These are phyloP conservation scores for Mesembryanthemum crystallinum DNA, from an alignment of 148 eudicot genomes.

Conservation along the genomic window DNA sequence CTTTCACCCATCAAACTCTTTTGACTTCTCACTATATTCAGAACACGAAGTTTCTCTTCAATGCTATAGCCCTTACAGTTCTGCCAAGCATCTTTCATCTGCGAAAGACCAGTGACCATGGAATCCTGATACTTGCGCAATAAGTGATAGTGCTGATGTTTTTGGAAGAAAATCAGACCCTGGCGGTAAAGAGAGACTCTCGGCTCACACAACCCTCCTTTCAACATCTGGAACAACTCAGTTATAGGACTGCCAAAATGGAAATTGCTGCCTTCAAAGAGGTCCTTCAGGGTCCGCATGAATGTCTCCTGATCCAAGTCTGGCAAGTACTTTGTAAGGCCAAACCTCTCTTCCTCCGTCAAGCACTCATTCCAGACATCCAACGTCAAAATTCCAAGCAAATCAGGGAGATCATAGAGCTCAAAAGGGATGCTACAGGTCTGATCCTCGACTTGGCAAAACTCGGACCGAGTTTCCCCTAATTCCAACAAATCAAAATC, in stretches of 20 bases:
- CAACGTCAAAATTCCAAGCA: conserved; percentile 65
- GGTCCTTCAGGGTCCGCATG: conserved; percentile 80
- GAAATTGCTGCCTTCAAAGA: conserved; percentile 68
- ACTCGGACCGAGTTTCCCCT: conserved; percentile 85
- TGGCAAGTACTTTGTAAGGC: conserved; percentile 73
- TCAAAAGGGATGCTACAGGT: conserved; percentile 82
- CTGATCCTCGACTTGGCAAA: conserved; percentile 89
- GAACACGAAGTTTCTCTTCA: conserved; percentile 84
- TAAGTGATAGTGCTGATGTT: conserved; percentile 67
- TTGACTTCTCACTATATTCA: conserved; percentile 71
- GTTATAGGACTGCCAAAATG: conserved; percentile 80
- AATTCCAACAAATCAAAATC: conserved; percentile 88
- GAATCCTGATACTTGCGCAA: conserved; percentile 72
- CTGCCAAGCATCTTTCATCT: conserved; percentile 80
- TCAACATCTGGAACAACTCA: conserved; percentile 70
- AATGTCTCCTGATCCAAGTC: conserved; percentile 88
- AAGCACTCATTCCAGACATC: conserved; percentile 93
- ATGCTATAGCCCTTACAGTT: conserved; percentile 80
- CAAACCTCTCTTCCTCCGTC: conserved; percentile 79
- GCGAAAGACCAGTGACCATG: conserved; percentile 60
- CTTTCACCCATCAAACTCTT: conserved; percentile 74
- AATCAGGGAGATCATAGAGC: conserved; percentile 75
- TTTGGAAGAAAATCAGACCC: conserved; percentile 75
- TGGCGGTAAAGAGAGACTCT: conserved; percentile 85
- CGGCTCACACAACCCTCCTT: conserved; percentile 93